A percentile compares a stretch with the other conserved stretches of the same genome.
phyloP scores from a whole-genome alignment of 345 rosid species.

The Moricandia arvensis region DNA sequence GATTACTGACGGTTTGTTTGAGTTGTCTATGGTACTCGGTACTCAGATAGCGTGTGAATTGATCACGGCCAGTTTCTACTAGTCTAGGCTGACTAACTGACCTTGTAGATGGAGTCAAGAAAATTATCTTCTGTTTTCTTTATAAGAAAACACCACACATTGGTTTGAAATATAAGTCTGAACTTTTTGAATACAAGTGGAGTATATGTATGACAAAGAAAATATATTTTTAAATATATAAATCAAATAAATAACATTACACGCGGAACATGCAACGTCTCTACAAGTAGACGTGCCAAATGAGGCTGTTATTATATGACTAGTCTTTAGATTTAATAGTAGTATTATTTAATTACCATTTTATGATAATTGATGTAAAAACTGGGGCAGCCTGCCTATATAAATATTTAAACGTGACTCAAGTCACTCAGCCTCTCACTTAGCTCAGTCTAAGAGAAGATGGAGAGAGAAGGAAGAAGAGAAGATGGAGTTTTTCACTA shows the following conservation, averaged over 20 bases:
- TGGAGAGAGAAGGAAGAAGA: conserved; percentile 23
- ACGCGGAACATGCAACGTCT: background rate
- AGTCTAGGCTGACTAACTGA: background rate
- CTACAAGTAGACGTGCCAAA: conserved; percentile 19
- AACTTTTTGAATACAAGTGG: background rate
- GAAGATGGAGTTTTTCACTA: conserved; percentile 14
- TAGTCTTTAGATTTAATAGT: background rate
- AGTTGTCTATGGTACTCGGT: too few relatives aligned
- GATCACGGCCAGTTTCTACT: background rate
- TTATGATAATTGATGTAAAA: background rate
- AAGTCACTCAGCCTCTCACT: conserved; percentile 18
- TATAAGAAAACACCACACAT: background rate
- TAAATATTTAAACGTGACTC: background rate
- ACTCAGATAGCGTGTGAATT: background rate
- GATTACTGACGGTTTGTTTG: background rate
- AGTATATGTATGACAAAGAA: background rate
- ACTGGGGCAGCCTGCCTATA: background rate
- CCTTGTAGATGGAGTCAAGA: background rate
- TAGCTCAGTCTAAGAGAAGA: conserved; percentile 1
- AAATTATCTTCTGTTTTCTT: too few relatives aligned
- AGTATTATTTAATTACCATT: background rate
- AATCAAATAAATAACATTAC: background rate
- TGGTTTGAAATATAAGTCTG: background rate
- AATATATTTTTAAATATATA: background rate
- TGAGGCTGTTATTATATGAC: conserved; percentile 18